phyloP scores from a whole-genome alignment of 768 basidiomycete genomes.

The Xerocomus brunneocitrinus region DNA sequence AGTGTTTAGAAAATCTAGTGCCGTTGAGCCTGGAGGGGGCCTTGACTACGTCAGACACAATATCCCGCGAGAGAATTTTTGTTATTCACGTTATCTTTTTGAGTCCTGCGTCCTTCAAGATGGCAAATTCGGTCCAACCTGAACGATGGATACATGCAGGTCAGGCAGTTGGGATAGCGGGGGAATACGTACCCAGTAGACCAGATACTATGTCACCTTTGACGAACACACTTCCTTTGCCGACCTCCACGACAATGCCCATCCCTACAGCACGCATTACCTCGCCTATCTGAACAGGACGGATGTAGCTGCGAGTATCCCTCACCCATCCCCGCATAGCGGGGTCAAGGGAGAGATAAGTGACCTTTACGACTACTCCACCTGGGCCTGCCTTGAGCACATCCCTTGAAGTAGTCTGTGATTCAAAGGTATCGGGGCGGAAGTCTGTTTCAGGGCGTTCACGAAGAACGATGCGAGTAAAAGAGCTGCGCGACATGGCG shows the following conservation, averaged over 20 bases:
- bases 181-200: constrained; percentile 45
- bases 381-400: constrained; percentile 46
- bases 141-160: background rate
- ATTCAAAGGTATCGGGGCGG: constrained; percentile 68
- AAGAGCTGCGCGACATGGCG: constrained; percentile 31
- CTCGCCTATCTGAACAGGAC: constrained; percentile 69
- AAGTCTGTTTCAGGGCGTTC: constrained; percentile 69
- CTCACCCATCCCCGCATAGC: constrained; percentile 84
- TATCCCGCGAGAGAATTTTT: background rate
- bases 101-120: constrained; percentile 51
- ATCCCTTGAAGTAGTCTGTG: constrained; percentile 48
- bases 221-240: constrained; percentile 48
- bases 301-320: constrained; percentile 65
- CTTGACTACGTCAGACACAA: constrained; percentile 29
- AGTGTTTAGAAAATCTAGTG: constrained; percentile 77
- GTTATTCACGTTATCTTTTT: constrained; percentile 52
- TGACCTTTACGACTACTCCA: constrained; percentile 70
- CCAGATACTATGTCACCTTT: constrained; percentile 71
- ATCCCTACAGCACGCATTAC: constrained; percentile 72
- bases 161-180: background rate
- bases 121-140: constrained; percentile 79
- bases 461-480: constrained; percentile 70
- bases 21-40: constrained; percentile 51
- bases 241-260: constrained; percentile 59
- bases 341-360: constrained; percentile 80